Evolutionary conservation across 257 asterid genomes (phyloP), one percentile per base, ranked within the genome.

Genomic region (Lycium barbarum): DNA sequence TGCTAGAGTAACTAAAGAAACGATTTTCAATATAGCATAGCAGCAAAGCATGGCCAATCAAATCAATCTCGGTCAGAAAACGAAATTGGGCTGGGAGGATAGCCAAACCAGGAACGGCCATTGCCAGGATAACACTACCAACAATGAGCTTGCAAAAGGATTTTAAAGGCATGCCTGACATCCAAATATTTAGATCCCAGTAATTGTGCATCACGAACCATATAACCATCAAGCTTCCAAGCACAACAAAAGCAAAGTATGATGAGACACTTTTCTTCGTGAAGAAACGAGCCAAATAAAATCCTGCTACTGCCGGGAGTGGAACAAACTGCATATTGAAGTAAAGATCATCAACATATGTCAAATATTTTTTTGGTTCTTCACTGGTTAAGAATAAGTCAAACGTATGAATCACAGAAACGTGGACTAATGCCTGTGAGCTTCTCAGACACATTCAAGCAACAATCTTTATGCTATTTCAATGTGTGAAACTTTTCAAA

Each of bases 181-280:
- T 92, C 99, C 99, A 97, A 87, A 97, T 97, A 85, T 95, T 97
- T 57, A 97, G 97, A 88, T 92, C 98, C 99, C 99, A 97, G 88
- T 94, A 97, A 88, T 95, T 95, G 89, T 95, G 98, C 96, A 94
- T 92, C 90, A 95, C 96, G 84, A 97, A 97, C 99, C 99, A 97
- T 67, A 91, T 89, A 68, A 94, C 97, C 98, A 97, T 93, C 89
- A 97, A 89, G 91, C 99, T 93, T 87, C 98, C 98, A 73, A 97
- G 93, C 84, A 91, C 93, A 87, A 95, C 97, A 81, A 95, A 97
- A 76, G 94, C 93, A 83, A 93, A 92, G 92, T 97, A 97, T 38
- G 99, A 95, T 45, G 94, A 84, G 83, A 94, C 74, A 85, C 98
- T 97, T 90, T 94, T 97, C 91, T 92, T 97, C 17, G 98, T 95